Base-by-base conservation (phyloP, 2,329 filamentous ascomycete species). In the Decorospora gaudefroyi region DNA sequence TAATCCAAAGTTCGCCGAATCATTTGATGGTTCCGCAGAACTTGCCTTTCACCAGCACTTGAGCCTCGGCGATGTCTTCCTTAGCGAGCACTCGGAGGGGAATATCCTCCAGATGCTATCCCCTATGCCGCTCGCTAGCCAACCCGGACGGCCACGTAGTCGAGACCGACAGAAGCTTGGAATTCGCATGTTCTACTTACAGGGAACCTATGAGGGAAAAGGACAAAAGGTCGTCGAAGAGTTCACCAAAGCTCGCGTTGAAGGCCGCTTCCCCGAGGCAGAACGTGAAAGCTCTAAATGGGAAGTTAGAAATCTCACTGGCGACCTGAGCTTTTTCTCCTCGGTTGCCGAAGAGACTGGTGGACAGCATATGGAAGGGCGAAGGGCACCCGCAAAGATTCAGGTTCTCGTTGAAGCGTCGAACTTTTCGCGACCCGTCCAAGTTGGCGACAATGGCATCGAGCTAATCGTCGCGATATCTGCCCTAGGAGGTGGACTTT, bases 271-370 rank as follows among this genome's bases (percentile, higher is more conserved):
- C 61, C 75, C 87, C 0, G 90, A 96, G 65, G 69, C 76, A n/a
- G 89, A 96, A 72, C 83, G 91, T 46, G 90, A 96, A 67, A 82
- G 86, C 46, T 79, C 84, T 11, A 83, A 81, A 57, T 96, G 90
- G 90, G 87, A 87, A 21, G 79, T 95, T 21, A 82, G 90, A 25
- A 87, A 84, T 13, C 77, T 79, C 5, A 61, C 71, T n/a, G 77
- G 76, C 25, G 86, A 75, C 39, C 67, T 82, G 17, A 77, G 73
- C 32, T 68, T 81, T 18, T 72, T 84, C 57, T 82, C 84, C 1
- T 86, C 87, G 4, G 78, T 91, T 3, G 89, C 87, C 46, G 85
- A 90, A 57, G 85, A 90, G 62, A 81, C 79, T 0, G 79, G 82
- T 11, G 78, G 81, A 45, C 76, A 84, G 45, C 74, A 84, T 10